A percentile compares a stretch with the other conserved stretches of the same genome.
Conservation (phyloP, 805 yeast genomes). For the Nakazawaea laoshanensis region DNA sequence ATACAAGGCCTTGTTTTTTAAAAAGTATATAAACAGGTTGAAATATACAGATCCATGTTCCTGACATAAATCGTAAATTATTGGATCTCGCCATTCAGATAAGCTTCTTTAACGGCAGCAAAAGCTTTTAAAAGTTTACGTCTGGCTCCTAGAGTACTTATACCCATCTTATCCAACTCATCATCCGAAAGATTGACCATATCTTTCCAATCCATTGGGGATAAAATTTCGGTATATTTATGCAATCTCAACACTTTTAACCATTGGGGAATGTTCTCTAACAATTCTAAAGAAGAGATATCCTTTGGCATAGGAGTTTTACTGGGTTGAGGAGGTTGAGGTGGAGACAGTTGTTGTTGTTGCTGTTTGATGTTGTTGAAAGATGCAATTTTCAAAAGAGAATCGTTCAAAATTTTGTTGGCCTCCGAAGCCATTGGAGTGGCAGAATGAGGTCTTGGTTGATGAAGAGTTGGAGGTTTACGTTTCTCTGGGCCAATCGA, state of each 20-base stretch:
- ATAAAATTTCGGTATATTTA: conserved; percentile 83
- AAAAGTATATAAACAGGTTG: background rate
- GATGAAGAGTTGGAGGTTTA: conserved; percentile 10
- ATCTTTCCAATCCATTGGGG: conserved; percentile 70
- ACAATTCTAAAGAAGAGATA: conserved; percentile 41
- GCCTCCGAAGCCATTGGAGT: background rate
- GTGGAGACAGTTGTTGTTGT: conserved; percentile 7
- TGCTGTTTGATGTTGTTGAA: conserved; percentile 10
- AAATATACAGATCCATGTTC: conserved; percentile 3
- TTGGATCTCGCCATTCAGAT: conserved; percentile 6
- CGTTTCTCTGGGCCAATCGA: background rate
- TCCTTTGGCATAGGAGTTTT: conserved; percentile 41
- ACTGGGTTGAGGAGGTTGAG: conserved; percentile 8
- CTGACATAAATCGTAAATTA: conserved; percentile 4
- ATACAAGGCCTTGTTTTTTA: background rate
- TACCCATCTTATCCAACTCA: conserved; percentile 71
- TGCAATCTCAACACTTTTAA: conserved; percentile 82
- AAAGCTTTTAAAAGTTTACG: conserved; percentile 89
- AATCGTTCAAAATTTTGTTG: conserved; percentile 6
- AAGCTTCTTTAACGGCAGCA: conserved; percentile 60
- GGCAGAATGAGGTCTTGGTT: conserved; percentile 1
- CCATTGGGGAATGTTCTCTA: conserved; percentile 87
- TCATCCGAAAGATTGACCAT: conserved; percentile 64
- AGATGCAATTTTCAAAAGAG: conserved; percentile 7
- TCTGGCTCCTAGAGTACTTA: conserved; percentile 91